Evolutionary conservation across 257 asterid species (phyloP).

Genomic region (Solanum dulcamara): DNA sequence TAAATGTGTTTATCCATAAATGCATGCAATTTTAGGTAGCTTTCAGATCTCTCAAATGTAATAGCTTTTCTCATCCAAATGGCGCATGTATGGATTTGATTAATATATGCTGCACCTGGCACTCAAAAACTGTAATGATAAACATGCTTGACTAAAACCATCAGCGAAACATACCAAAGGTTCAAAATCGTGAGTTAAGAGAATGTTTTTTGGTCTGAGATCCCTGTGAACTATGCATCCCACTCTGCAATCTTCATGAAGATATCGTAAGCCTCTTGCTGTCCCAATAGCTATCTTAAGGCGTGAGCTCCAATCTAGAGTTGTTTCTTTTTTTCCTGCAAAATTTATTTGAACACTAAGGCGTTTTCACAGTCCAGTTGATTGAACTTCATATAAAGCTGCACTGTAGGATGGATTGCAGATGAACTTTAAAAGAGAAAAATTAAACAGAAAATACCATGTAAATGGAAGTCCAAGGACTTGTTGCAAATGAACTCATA

Average conservation of each 20-base stretch:
- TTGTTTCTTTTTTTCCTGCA: slow-evolving; percentile 36
- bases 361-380: background rate
- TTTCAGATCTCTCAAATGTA: background rate
- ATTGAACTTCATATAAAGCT: background rate
- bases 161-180: slow-evolving; percentile 48
- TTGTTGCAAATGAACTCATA: slow-evolving; percentile 81
- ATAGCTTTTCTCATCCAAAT: background rate
- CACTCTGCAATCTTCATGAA: slow-evolving; percentile 93
- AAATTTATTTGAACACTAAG: background rate
- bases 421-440: background rate
- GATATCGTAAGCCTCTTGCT: slow-evolving; percentile 88
- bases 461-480: slow-evolving; percentile 74
- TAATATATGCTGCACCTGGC: background rate
- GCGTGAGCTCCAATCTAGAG: slow-evolving; percentile 61
- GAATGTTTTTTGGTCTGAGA: slow-evolving; percentile 73
- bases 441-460: slow-evolving; percentile 34
- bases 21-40: background rate
- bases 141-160: slow-evolving; percentile 1
- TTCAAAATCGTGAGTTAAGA: slow-evolving; percentile 80
- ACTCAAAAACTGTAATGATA: background rate
- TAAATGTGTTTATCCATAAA: background rate
- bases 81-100: background rate
- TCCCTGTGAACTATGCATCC: slow-evolving; percentile 80
- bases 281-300: slow-evolving; percentile 74
- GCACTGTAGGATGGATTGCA: background rate